Evolutionary conservation across 495 filamentous ascomycete species (phyloP).

Genomic region (Talaromyces nanjingensis): DNA sequence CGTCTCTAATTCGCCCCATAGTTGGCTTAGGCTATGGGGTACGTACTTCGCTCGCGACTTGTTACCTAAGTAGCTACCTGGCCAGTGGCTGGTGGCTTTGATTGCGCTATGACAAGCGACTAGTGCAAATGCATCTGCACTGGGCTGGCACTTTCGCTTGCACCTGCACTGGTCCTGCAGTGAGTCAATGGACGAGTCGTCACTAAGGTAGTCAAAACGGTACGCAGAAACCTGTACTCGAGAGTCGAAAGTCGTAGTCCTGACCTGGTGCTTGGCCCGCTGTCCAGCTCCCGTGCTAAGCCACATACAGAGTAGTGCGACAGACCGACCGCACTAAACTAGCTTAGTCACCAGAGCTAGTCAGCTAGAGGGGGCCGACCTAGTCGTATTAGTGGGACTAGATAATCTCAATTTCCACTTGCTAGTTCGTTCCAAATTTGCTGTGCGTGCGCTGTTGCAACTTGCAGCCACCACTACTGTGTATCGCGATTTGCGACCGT

Average conservation of each 20-base stretch:
- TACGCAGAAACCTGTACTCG: background rate
- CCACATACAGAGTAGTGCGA: background rate
- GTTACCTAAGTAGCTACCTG: background rate
- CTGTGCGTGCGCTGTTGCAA: background rate
- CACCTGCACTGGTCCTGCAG: background rate
- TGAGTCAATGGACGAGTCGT: background rate
- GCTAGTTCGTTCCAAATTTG: background rate
- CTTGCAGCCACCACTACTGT: background rate
- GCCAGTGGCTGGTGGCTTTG: background rate
- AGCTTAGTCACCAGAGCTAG: background rate
- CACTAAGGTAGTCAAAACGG: background rate
- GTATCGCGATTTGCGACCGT: background rate
- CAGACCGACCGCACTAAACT: background rate
- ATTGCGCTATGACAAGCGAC: background rate
- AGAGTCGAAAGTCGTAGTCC: background rate
- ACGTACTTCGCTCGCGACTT: background rate
- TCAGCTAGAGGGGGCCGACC: background rate
- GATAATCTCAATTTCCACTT: background rate
- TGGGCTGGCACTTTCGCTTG: background rate
- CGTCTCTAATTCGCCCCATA: background rate
- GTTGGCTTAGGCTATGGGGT: background rate
- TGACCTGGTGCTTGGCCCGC: background rate
- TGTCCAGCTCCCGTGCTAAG: background rate
- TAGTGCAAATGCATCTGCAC: background rate
- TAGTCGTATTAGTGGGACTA: background rate